Evolutionary conservation across 2,329 filamentous ascomycete genomes (phyloP).

Genomic region (Emmonsia crescens): DNA sequence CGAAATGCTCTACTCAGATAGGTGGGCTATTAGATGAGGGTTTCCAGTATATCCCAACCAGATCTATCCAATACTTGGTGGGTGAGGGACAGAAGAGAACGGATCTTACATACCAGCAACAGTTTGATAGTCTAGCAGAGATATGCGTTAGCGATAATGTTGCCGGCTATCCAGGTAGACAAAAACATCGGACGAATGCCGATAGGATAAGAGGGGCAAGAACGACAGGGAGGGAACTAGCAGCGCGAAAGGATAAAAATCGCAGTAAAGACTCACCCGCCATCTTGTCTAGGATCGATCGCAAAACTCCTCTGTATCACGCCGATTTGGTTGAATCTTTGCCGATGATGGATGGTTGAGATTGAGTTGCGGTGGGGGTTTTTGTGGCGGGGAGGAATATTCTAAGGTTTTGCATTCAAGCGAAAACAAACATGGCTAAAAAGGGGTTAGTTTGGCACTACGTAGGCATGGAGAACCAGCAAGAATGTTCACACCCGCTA

Average conservation of each 20-base stretch:
- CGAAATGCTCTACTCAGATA: constrained; percentile 69
- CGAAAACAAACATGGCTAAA: constrained; percentile 4
- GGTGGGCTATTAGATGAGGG: constrained; percentile 38
- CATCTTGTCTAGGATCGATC: constrained; percentile 8
- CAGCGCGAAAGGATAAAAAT: background rate
- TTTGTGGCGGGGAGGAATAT: constrained; percentile 6
- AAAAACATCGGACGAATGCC: background rate
- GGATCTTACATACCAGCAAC: constrained; percentile 30
- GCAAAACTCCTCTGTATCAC: background rate
- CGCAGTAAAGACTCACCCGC: constrained; percentile 4
- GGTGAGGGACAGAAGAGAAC: background rate
- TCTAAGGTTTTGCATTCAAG: constrained; percentile 6
- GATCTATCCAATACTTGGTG: background rate
- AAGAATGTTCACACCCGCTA: background rate
- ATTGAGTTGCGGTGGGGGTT: constrained; percentile 10
- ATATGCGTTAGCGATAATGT: background rate
- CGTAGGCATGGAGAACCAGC: no score
- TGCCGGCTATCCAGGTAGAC: background rate
- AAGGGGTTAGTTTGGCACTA: background rate
- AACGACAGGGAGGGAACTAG: background rate
- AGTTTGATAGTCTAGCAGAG: constrained; percentile 24
- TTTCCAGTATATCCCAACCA: background rate
- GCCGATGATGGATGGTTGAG: constrained; percentile 3
- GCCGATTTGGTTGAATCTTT: constrained; percentile 2
- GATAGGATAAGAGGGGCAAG: background rate